These are phyloP conservation scores for Cetradonia linearis DNA, from an alignment of 495 filamentous ascomycete genomes.

Conservation along the genomic window DNA sequence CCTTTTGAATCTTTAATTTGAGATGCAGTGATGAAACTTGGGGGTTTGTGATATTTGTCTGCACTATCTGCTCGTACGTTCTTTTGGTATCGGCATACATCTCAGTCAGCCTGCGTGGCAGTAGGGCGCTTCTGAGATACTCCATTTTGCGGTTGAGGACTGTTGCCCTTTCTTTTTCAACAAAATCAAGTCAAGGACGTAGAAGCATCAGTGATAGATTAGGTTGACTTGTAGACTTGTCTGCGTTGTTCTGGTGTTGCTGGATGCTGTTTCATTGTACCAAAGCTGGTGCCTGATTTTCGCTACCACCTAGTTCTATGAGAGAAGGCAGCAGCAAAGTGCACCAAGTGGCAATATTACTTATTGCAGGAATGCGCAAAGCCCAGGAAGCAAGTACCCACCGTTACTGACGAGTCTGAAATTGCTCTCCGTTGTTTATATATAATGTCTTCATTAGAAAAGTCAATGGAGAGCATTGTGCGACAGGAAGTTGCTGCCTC, in stretches of 20 bases:
- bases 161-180: background rate
- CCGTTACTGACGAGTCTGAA: background rate
- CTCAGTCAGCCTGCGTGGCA: slow-evolving; percentile 68
- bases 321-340: slow-evolving; percentile 21
- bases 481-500: background rate
- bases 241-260: slow-evolving; percentile 8
- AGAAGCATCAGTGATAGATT: background rate
- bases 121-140: slow-evolving; percentile 36
- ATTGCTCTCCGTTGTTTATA: background rate
- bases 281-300: slow-evolving; percentile 22
- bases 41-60: slow-evolving; percentile 44
- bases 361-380: background rate
- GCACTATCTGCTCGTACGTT: slow-evolving; percentile 63
- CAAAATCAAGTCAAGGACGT: background rate
- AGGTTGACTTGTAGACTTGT: background rate
- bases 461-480: background rate
- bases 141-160: slow-evolving; percentile 31
- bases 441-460: background rate
- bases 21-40: slow-evolving; percentile 46
- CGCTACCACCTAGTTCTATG: background rate
- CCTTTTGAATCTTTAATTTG: slow-evolving; percentile 47
- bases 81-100: slow-evolving; percentile 89
- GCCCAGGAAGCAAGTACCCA: background rate
- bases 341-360: slow-evolving; percentile 18
- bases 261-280: slow-evolving; percentile 10